Base-by-base conservation (phyloP, 345 rosid genomes). In the Salix koriyanagi region DNA sequence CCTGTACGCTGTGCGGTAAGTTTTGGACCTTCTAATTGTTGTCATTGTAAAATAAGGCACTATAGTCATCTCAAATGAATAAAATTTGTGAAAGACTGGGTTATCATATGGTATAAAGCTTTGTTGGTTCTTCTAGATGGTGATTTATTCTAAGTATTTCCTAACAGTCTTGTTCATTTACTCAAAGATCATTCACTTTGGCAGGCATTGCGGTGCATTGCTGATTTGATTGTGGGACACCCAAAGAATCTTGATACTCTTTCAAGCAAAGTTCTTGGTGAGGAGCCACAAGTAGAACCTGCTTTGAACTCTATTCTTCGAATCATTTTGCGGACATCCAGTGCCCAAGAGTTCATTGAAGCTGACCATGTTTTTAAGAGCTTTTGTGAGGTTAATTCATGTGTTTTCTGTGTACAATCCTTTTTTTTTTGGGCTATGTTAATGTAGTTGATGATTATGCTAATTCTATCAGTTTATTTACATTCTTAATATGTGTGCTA, bases 261-360 rank as follows among this genome's bases (percentile, higher is more conserved):
- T 79, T 89, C 88, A 67, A 92, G 93, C 85, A 94, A 96, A 91
- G 88, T 92, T 83, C 93, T 94, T 72, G 99, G 98, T 69, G 98
- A 93, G 84, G 91, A 88, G 74, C 88, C 88, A 68, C 99, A 92
- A 86, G 90, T 83, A 72, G 98, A 96, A 83, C 92, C 95, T 84
- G 97, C 97, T 78, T 83, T 96, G 86, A 96, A 91, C 87, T 94
- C 97, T 76, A 87, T 96, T 76, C 95, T 96, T 71, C 87, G 98
- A 36, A 94, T 96, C 80, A 94, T 91, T 83, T 81, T 96, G 83
- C 87, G 89, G 80, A 87, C 98, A 60, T 90, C 98, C 71, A 94
- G 92, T 73, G 82, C 88, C 79, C 94, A 93, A 82, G 99, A 96
- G 88, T 94, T 94, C 81, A 78, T 89, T 80, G 94, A 97, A 21